Conservation (phyloP, 257 asterid species). For the Leonotis leonurus region DNA sequence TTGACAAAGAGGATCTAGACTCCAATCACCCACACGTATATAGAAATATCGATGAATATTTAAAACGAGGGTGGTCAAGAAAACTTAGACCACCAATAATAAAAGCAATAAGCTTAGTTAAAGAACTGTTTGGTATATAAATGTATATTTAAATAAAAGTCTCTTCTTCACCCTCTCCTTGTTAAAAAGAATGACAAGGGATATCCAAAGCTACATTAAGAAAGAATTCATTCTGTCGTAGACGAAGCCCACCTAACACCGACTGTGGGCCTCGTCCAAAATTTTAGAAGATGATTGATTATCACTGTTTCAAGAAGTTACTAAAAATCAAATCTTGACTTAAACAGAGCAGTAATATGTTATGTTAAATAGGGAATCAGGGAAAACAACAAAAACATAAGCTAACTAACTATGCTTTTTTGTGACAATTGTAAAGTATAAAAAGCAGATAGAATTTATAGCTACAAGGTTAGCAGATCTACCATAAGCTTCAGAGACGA, state of each 20-base stretch:
- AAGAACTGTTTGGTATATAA: too few species aligned
- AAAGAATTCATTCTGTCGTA: neutral
- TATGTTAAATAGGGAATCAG: neutral
- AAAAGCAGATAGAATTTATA: too few species aligned
- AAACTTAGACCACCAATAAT: constrained; percentile 54
- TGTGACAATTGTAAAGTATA: constrained; percentile 2
- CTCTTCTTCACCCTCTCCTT: constrained; percentile 19
- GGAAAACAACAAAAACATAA: neutral
- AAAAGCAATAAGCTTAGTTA: constrained; percentile 25
- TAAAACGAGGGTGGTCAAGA: constrained; percentile 5
- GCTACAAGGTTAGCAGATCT: constrained; percentile 16
- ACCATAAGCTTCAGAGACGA: neutral
- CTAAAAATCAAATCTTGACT: constrained; percentile 6
- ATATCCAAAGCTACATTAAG: constrained; percentile 18
- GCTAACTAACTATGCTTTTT: neutral
- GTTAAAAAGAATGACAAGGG: constrained; percentile 26
- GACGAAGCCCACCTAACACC: constrained; percentile 51
- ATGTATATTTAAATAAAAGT: constrained; percentile 1
- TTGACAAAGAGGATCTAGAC: constrained; percentile 29
- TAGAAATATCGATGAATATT: neutral
- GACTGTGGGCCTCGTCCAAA: constrained; percentile 36
- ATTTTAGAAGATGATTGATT: neutral
- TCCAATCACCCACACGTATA: constrained; percentile 32
- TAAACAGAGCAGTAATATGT: neutral
- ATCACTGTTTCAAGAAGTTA: neutral